phyloP scores from a whole-genome alignment of 305 asterid species.

The Fraxinus paxiana region DNA sequence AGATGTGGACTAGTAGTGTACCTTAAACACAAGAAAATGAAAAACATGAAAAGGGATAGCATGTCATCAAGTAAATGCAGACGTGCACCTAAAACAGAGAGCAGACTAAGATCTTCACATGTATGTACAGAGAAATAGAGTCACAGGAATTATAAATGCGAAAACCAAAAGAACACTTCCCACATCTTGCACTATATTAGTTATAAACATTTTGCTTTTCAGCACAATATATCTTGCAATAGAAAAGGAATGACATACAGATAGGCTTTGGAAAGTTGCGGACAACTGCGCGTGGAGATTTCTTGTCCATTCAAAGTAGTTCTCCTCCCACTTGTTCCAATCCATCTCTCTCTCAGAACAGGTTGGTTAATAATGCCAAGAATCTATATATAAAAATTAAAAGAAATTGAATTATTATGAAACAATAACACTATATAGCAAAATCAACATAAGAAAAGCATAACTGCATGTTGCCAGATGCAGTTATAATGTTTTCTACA shows the following conservation, averaged over 20 bases:
- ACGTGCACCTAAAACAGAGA: not conserved
- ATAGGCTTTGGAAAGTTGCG: conserved; percentile 76
- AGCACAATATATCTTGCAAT: not conserved
- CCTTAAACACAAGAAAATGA: conserved; percentile 36
- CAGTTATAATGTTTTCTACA: not conserved
- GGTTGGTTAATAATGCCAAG: conserved; percentile 95
- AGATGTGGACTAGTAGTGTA: conserved; percentile 98
- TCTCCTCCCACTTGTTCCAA: conserved; percentile 68
- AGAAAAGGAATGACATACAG: conserved; percentile 43
- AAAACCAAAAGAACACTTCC: not conserved
- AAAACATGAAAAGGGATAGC: conserved; percentile 9
- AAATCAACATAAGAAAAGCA: not conserved
- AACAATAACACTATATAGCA: conserved; percentile 11
- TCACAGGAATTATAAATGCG: not conserved
- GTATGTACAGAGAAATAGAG: conserved; percentile 5
- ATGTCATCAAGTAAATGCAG: not conserved
- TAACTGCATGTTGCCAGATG: not conserved
- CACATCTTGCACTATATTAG: not conserved
- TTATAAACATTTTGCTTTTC: not conserved
- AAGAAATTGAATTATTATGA: not conserved
- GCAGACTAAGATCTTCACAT: not conserved
- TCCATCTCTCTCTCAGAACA: conserved; percentile 87
- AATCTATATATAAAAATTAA: conserved; percentile 45
- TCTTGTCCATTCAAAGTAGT: conserved; percentile 76
- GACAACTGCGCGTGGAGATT: conserved; percentile 64